phyloP scores from a whole-genome alignment of 345 rosid species.

The Adansonia digitata region DNA sequence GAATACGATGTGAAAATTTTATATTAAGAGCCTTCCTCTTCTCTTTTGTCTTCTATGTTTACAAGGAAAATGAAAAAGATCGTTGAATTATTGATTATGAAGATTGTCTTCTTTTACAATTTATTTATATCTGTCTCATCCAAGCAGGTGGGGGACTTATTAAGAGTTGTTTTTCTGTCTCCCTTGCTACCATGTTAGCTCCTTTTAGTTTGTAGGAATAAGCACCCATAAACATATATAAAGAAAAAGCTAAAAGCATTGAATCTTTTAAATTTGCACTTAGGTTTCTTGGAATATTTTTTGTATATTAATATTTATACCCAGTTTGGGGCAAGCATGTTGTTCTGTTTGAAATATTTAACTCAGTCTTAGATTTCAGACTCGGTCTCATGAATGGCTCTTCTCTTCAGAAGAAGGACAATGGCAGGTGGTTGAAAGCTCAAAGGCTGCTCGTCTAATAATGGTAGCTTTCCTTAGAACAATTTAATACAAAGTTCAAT shows the following conservation, averaged over 20 bases:
- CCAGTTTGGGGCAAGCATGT: background rate
- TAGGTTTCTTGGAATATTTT: background rate
- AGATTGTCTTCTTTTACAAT: background rate
- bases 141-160: background rate
- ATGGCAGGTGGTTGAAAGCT: conserved; percentile 80
- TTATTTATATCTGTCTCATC: background rate
- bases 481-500: conserved; percentile 1
- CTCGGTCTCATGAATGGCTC: conserved; percentile 91
- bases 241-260: background rate
- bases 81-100: too few relatives aligned
- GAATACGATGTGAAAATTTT: background rate
- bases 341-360: conserved; percentile 20
- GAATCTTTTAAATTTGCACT: background rate
- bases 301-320: background rate
- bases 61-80: background rate
- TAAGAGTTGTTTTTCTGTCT: background rate
- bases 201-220: background rate
- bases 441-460: conserved; percentile 84
- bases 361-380: conserved; percentile 56
- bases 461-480: conserved; percentile 46
- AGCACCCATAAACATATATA: background rate
- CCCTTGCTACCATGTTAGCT: background rate
- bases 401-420: conserved; percentile 98
- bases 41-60: background rate
- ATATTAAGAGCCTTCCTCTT: background rate